Evolutionary conservation across 768 basidiomycete species (phyloP), one percentile per base, ranked within the genome.

Genomic region (Kwoniella europaea): DNA sequence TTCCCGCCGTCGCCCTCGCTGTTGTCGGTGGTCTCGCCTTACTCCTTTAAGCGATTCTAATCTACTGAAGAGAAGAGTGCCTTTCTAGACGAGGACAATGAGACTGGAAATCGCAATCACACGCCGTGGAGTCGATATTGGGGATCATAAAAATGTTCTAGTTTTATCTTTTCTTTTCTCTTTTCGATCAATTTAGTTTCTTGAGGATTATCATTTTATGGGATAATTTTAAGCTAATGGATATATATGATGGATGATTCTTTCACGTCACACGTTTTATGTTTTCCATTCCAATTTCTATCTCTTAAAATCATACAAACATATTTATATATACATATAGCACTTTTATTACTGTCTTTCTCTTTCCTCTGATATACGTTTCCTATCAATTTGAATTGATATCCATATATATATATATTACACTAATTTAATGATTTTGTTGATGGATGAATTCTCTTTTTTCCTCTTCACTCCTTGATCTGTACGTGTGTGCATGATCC

Each of bases 21-120:
- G 66, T 68, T 22, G 41, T 80, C 53, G 79, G 76, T 67, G 79
- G 73, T 65, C 66, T 80, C 27, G 79, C 75, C 52, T 27, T 65
- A 12, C 64, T 80, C 42, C 60, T 78, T 58, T 80, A 75, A 79
- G 65, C 35, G 46, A 50, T 4, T 50, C 46, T 18, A 15, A 5
- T 18, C 46, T 50, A 16, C 3, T 50, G 3, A 18, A 18, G 18
- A 50, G 46, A 10, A 15, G 13, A 4, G 4, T 27, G 4, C 3
- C 27, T 50, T 50, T 50, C 18, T 18, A 50, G 13, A 50, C 18
- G 18, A 18, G 46, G 46, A 50, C 46, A 50, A 18, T 50, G 18
- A 15, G 4, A 12, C 35, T 9, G 35, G 35, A 9, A 35, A 7
- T 35, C 7, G 35, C 35, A 35, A 35, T 35, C 35, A 35, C 35